These are phyloP conservation scores for Carex littledalei DNA, from an alignment of 176 grass and related monocot species.

Conservation along the genomic window DNA sequence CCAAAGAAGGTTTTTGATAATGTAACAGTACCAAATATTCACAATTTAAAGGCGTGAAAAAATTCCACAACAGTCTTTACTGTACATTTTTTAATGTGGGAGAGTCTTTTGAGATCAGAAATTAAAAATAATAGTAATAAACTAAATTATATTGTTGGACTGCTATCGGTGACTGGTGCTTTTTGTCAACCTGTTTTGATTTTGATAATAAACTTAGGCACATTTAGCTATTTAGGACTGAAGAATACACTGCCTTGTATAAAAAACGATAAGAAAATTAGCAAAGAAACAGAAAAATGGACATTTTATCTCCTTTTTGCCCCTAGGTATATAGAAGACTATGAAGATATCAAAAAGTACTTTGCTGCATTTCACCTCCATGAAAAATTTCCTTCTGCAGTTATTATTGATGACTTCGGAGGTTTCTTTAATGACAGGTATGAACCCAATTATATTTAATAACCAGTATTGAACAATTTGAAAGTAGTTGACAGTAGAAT, in stretches of 20 bases:
- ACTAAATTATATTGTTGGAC: neutral
- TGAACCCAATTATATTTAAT: neutral
- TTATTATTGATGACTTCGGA: constrained; percentile 91
- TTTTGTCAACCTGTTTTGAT: neutral
- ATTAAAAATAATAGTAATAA: neutral
- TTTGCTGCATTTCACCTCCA: constrained; percentile 86
- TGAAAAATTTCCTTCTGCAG: constrained; percentile 51
- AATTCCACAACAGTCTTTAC: neutral
- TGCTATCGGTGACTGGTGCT: neutral
- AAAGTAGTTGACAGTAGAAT: neutral
- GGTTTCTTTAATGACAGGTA: constrained; percentile 66
- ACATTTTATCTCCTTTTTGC: neutral
- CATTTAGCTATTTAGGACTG: neutral
- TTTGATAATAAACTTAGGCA: neutral
- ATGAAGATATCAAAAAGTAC: constrained; percentile 65
- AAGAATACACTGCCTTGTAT: neutral
- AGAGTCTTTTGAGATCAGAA: neutral
- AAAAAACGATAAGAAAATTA: neutral
- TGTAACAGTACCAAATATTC: neutral
- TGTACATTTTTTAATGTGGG: neutral
- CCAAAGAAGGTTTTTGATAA: neutral
- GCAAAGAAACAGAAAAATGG: neutral
- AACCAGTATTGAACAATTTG: neutral
- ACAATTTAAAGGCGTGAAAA: neutral
- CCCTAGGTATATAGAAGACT: constrained; percentile 66